These are phyloP conservation scores for Coprinopsis marcescibilis DNA, from an alignment of 768 basidiomycete species.

Conservation along the genomic window DNA sequence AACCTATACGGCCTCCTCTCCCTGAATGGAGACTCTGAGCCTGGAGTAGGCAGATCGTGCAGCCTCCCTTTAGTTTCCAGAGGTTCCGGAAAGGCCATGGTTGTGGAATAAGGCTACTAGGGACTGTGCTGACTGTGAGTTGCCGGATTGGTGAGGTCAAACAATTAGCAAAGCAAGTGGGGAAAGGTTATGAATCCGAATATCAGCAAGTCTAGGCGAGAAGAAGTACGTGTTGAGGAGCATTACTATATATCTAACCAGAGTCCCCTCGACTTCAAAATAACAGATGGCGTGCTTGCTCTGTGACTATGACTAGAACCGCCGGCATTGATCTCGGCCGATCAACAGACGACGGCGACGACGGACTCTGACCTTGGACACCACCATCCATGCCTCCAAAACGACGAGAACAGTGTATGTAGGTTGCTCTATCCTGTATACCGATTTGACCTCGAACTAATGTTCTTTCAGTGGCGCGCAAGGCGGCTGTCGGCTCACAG, in stretches of 20 bases:
- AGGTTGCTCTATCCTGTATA: not conserved
- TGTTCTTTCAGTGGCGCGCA: slow-evolving; percentile 38
- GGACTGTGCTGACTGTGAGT: not conserved
- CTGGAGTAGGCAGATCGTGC: slow-evolving; percentile 72
- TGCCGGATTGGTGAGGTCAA: too few species aligned
- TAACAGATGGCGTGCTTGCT: too few species aligned
- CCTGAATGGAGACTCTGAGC: slow-evolving; percentile 68
- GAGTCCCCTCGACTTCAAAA: too few species aligned
- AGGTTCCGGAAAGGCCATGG: slow-evolving; percentile 29
- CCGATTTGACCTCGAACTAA: slow-evolving; percentile 8
- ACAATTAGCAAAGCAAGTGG: too few species aligned
- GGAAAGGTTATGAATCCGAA: too few species aligned
- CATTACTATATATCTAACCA: too few species aligned
- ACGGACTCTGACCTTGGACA: slow-evolving; percentile 9
- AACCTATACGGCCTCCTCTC: slow-evolving; percentile 77
- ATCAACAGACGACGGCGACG: not conserved
- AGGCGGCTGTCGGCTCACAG: slow-evolving; percentile 37
- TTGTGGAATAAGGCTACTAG: slow-evolving; percentile 4
- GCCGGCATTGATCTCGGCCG: slow-evolving; percentile 2
- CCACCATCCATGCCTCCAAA: slow-evolving; percentile 39
- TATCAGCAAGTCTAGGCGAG: too few species aligned
- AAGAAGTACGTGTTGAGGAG: too few species aligned
- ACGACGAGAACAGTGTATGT: slow-evolving; percentile 45
- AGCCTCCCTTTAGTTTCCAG: slow-evolving; percentile 18
- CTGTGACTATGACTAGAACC: too few species aligned